phyloP scores from a whole-genome alignment of 1,284 basidiomycete genomes.

The Pisolithus thermaeus region DNA sequence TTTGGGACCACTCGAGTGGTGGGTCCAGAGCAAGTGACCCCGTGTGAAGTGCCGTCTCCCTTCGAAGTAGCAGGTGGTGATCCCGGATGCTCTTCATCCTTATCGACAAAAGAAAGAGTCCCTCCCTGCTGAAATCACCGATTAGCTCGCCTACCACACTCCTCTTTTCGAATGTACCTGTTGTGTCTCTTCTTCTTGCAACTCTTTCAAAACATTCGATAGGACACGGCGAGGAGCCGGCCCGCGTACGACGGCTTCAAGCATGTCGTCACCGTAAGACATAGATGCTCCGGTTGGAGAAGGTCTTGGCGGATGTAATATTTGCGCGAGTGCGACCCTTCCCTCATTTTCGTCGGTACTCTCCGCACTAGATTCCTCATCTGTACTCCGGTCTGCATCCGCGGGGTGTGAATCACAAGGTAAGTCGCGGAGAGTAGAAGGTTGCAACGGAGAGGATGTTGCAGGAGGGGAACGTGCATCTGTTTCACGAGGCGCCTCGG shows the following conservation, averaged over 20 bases:
- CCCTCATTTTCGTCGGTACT: conserved; percentile 20
- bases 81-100: conserved; percentile 15
- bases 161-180: conserved; percentile 29
- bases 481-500: neutral
- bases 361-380: conserved; percentile 32
- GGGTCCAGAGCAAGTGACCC: neutral
- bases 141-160: conserved; percentile 9
- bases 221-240: conserved; percentile 26
- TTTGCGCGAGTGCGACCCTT: conserved; percentile 7
- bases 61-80: conserved; percentile 7
- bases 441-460: neutral
- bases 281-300: conserved; percentile 4
- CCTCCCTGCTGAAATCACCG: conserved; percentile 4
- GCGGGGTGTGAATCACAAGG: conserved; percentile 21
- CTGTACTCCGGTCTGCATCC: conserved; percentile 26
- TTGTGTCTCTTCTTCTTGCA: conserved; percentile 21
- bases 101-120: conserved; percentile 16
- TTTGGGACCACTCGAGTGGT: neutral
- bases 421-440: conserved; percentile 9
- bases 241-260: conserved; percentile 46
- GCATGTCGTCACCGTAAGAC: conserved; percentile 28
- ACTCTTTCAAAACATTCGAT: conserved; percentile 11
- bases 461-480: neutral
- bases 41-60: neutral
- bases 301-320: neutral